These are phyloP conservation scores for Fusarium mangiferae DNA, from an alignment of 2,329 filamentous ascomycete species.

Conservation along the genomic window DNA sequence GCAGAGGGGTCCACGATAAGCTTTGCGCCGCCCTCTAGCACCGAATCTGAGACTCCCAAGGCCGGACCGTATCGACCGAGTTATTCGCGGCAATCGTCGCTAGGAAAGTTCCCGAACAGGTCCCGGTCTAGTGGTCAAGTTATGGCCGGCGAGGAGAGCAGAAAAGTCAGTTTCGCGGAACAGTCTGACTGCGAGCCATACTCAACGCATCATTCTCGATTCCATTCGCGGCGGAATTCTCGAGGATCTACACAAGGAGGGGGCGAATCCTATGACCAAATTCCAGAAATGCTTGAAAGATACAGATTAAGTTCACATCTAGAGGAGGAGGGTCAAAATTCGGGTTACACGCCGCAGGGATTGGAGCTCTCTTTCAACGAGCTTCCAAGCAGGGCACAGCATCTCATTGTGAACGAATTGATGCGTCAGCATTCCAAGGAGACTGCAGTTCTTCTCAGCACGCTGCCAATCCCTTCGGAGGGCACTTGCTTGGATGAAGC, in stretches of 20 bases:
- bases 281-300: constrained; percentile 57
- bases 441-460: constrained; percentile 85
- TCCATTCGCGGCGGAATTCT: constrained; percentile 53
- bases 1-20: constrained; percentile 72
- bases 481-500: constrained; percentile 77
- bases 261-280: constrained; percentile 54
- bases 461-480: constrained; percentile 81
- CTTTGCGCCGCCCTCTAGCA: constrained; percentile 63
- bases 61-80: constrained; percentile 49
- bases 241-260: constrained; percentile 43
- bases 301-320: constrained; percentile 45
- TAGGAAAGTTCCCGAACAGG: constrained; percentile 69
- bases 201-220: constrained; percentile 40
- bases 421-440: constrained; percentile 74
- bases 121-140: constrained; percentile 70
- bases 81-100: constrained; percentile 58
- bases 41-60: constrained; percentile 43
- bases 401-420: constrained; percentile 87
- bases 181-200: constrained; percentile 38
- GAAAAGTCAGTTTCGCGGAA: constrained; percentile 72
- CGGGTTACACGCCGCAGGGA: constrained; percentile 67
- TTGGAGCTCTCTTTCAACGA: constrained; percentile 86
- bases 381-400: constrained; percentile 83
- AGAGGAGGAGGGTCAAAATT: constrained; percentile 47
- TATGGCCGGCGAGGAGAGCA: constrained; percentile 63